Evolutionary conservation across 345 rosid species (phyloP).

Genomic region (Cardiospermum halicacabum): DNA sequence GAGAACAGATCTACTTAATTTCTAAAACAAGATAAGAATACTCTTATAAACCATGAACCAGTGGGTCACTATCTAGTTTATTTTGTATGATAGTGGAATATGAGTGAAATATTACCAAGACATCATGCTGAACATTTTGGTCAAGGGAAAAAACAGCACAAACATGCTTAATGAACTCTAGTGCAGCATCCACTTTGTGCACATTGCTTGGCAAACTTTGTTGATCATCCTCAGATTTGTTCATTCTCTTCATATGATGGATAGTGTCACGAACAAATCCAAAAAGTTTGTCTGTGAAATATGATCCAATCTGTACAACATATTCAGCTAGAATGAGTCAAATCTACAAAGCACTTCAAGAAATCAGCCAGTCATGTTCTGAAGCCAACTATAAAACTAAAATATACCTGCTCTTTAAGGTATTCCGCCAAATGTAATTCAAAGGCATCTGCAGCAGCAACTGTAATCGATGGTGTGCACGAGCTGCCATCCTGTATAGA

Average conservation of each 20-base stretch:
- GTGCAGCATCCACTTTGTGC: slow-evolving; percentile 49
- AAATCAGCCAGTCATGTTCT: slow-evolving; percentile 10
- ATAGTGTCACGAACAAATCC: slow-evolving; percentile 59
- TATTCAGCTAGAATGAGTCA: background rate
- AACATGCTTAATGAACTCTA: slow-evolving; percentile 77
- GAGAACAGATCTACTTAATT: slow-evolving; percentile 1
- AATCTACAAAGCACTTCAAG: slow-evolving; percentile 9
- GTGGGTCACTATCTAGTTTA: background rate
- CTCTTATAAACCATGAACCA: background rate
- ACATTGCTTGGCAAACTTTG: slow-evolving; percentile 22
- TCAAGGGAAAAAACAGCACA: slow-evolving; percentile 86
- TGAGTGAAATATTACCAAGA: slow-evolving; percentile 53
- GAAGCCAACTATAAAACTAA: slow-evolving; percentile 2
- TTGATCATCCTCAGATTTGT: slow-evolving; percentile 30
- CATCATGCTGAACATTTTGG: slow-evolving; percentile 71
- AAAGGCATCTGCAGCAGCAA: slow-evolving; percentile 57
- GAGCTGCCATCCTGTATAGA: slow-evolving; percentile 40
- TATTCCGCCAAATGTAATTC: slow-evolving; percentile 59
- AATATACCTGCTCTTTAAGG: slow-evolving; percentile 65
- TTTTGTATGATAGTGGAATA: background rate
- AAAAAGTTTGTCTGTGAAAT: slow-evolving; percentile 65
- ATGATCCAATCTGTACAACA: slow-evolving; percentile 54
- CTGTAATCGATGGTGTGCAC: slow-evolving; percentile 63
- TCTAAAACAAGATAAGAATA: background rate
- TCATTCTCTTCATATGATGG: slow-evolving; percentile 47